A percentile compares a stretch with the other conserved stretches of the same genome.
Conservation (phyloP, 306 rosid genomes). For the Cicer arietinum region DNA sequence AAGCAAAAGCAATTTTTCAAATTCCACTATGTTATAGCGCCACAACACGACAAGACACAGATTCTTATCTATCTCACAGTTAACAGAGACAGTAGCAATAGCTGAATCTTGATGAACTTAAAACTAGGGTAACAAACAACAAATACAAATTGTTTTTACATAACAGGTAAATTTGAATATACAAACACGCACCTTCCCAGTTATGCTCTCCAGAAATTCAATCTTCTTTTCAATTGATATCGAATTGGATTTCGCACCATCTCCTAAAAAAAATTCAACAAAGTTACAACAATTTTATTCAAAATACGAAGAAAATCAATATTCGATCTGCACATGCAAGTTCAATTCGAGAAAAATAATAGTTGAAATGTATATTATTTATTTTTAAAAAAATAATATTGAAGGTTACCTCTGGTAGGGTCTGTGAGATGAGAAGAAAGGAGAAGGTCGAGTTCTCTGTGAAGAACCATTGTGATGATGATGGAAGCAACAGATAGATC, state of each 20-base stretch:
- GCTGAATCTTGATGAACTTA: not conserved
- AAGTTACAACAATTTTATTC: conserved; percentile 6
- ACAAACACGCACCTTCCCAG: conserved; percentile 62
- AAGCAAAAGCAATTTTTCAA: too few species aligned
- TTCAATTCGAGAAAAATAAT: not conserved
- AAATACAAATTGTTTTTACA: not conserved
- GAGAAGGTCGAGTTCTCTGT: conserved; percentile 49
- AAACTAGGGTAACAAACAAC: not conserved
- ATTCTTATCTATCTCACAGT: not conserved
- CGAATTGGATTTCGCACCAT: conserved; percentile 54
- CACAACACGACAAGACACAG: not conserved
- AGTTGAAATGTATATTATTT: not conserved
- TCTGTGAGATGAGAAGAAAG: conserved; percentile 33
- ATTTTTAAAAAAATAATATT: not conserved
- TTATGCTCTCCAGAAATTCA: conserved; percentile 75
- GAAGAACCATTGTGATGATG: conserved; percentile 48
- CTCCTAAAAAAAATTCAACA: conserved; percentile 46
- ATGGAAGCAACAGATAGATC: conserved; percentile 13
- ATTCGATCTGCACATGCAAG: not conserved
- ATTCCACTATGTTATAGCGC: too few species aligned
- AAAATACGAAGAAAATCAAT: not conserved
- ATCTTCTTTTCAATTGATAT: conserved; percentile 87
- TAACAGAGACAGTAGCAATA: not conserved
- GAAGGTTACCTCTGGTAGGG: conserved; percentile 38
- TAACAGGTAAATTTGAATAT: conserved; percentile 13